phyloP scores from a whole-genome alignment of 352 stramenopile species.

The Globisporangium radiosum region DNA sequence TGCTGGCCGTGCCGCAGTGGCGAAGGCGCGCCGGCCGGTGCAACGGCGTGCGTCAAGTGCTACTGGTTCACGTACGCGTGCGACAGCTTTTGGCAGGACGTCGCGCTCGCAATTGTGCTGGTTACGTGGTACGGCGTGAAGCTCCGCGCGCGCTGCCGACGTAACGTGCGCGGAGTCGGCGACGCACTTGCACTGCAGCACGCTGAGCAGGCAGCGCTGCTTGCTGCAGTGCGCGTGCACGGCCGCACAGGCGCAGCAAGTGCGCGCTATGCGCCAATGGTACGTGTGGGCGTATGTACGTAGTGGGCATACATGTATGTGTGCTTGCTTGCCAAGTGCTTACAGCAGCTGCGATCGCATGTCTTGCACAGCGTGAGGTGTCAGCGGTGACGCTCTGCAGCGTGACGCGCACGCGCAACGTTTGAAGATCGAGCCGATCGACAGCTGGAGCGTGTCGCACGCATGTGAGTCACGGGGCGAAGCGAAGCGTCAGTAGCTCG shows the following conservation, averaged over 20 bases:
- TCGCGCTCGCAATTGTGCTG: slow-evolving; percentile 24
- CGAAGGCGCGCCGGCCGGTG: slow-evolving; percentile 23
- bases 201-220: slow-evolving; percentile 34
- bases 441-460: no score
- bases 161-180: slow-evolving; percentile 16
- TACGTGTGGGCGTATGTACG: slow-evolving; percentile 10
- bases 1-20: slow-evolving; percentile 35
- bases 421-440: no score
- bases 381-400: slow-evolving; percentile 17
- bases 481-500: no score
- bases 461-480: no score
- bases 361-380: slow-evolving; percentile 17
- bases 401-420: no score
- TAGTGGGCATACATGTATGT: not conserved
- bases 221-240: slow-evolving; percentile 39
- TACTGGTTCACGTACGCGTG: slow-evolving; percentile 46
- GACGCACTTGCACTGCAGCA: slow-evolving; percentile 24
- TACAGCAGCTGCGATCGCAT: no score
- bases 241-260: slow-evolving; percentile 31
- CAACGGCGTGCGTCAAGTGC: slow-evolving; percentile 35
- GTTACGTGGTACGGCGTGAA: slow-evolving; percentile 12
- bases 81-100: slow-evolving; percentile 48
- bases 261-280: slow-evolving; percentile 34
- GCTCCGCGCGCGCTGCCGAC: slow-evolving; percentile 25
- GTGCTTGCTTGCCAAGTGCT: not conserved